Evolutionary conservation across 169 alveolate species (phyloP), one percentile per base, ranked within the genome.

Genomic region (Perkinsus chesapeaki): DNA sequence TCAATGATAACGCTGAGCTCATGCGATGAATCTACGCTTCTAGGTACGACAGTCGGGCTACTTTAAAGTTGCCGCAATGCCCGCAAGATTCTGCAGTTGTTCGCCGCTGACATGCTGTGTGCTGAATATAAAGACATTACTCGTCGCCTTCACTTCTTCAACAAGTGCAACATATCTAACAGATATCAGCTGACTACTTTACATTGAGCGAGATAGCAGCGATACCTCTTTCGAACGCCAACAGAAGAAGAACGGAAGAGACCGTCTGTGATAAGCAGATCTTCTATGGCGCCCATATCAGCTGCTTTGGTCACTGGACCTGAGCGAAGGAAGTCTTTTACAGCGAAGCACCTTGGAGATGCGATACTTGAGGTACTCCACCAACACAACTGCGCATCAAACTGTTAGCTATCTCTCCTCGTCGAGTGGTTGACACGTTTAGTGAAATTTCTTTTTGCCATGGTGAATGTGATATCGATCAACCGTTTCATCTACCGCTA

Each of bases 61-160:
- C 92, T 39, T n/a, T 16, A 91, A 37, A n/a, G 48, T 27, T 3
- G 92, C 92, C 72, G 92, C 92, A 3, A 91, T 39, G 20, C 92
- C 92, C 31, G 92, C 39, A 10, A 91, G 48, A 27, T 39, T 39
- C 48, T 39, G 39, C 10, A 91, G 48, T 38, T 91, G 39, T 39
- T 91, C 92, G 16, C 92, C 92, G 7, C 73, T 39, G 7, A 91
- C 92, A 19, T 91, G 92, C 39, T 91, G 92, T 5, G 92, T 39
- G 12, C 73, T 39, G 37, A 91, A 91, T 12, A 91, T 19, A 39
- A 91, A 39, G 1, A 91, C 92, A 91, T 5, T 91, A 23, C 72
- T 39, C n/a, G 39, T 39, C 23, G 73, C 72, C 60, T 39, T 9
- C 7, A 39, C 39, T 27, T 39, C 39, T 1, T n/a, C 92, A 37